Base-by-base conservation (phyloP, 2,329 filamentous ascomycete genomes). In the Pyricularia sp. region DNA sequence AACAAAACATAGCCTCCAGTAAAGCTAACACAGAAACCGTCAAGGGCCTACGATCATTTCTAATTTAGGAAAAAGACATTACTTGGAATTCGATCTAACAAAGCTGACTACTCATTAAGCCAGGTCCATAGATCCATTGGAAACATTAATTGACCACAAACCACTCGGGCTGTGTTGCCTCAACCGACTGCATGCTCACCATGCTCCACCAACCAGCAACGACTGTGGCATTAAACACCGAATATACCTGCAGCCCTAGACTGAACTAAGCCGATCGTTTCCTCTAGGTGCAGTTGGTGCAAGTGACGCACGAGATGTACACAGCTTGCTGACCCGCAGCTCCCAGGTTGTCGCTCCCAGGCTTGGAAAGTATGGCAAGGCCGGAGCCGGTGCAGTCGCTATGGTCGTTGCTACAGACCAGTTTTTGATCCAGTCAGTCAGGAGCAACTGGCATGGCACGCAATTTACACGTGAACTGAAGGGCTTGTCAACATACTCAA, bases 231-330 rank as follows among this genome's bases (percentile, higher is more conserved):
- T 49, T 19, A 19, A 49, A 49, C 40, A 49, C 16, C 40, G 4
- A 49, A 19, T 28, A 26, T 28, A 28, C 16, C 22, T 30, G 13
- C 55, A 59, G 55, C 22, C 13, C 55, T 28, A 3, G 13, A 16
- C 16, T 28, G 26, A 30, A 24, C 24, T 57, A 26, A 9, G n/a
- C 53, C 12, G 26, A 26, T 4, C 22, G n/a, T n/a, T 7, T 8
- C 22, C 55, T 59, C 26, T 59, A 59, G 55, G 55, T 49, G 62
- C 62, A 64, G 62, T n/a, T 24, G 30, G 62, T 64, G 62, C 62
- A 64, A 19, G 62, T 64, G 19, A 64, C 49, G 22, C 62, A 64
- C 10, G 49, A 59, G 19, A 64, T 64, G 62, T 59, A 33, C 53
- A 35, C 31, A 13, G 62, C 62, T 30, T 57, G 44, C n/a, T 13